Percentiles rank a stretch among this genome's conserved stretches.
phyloP scores from a whole-genome alignment of 495 filamentous ascomycete genomes.

The Xylaria scruposa region DNA sequence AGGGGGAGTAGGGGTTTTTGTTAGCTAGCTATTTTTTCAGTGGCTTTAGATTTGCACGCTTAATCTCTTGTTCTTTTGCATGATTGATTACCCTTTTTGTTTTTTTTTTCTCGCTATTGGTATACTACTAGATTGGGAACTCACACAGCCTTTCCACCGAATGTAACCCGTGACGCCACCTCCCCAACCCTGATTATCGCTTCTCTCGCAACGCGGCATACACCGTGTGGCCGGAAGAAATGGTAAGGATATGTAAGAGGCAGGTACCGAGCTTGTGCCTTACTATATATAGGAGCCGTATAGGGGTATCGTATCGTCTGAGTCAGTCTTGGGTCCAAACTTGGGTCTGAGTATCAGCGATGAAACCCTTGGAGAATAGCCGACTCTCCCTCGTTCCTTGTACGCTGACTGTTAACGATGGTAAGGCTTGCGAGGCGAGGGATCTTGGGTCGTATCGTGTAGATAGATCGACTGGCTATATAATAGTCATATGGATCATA shows the following conservation, averaged over 20 bases:
- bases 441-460: not conserved
- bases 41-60: too few relatives aligned
- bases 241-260: not conserved
- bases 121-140: not conserved
- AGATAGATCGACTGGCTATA: not conserved
- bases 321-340: not conserved
- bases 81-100: too few relatives aligned
- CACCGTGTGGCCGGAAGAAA: not conserved
- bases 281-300: not conserved
- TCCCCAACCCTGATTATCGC: not conserved
- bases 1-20: not conserved
- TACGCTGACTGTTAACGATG: not conserved
- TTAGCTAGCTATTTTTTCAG: too few relatives aligned
- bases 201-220: not conserved
- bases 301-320: not conserved
- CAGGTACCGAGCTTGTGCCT: not conserved
- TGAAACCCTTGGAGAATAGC: not conserved
- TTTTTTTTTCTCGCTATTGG: too few relatives aligned
- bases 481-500: not conserved
- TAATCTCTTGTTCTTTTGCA: not conserved
- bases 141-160: constrained; percentile 33
- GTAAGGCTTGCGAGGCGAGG: not conserved
- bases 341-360: not conserved
- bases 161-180: constrained; percentile 22
- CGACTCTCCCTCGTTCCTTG: not conserved